Percentiles rank a stretch among this genome's conserved stretches.
phyloP scores from a whole-genome alignment of 768 basidiomycete genomes.

The Lactarius sanguifluus region DNA sequence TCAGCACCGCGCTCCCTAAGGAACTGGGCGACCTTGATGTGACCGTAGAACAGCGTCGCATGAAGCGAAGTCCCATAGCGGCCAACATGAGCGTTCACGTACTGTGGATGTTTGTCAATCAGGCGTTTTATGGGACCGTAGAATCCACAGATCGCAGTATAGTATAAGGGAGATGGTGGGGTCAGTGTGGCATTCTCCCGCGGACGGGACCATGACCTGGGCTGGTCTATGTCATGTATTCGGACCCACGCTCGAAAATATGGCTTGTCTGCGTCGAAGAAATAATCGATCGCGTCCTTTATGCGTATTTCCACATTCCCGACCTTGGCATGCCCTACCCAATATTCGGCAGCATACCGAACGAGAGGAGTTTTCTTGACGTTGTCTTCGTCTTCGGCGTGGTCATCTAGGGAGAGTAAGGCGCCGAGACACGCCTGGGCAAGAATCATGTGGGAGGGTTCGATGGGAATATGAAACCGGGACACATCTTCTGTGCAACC shows the following conservation, averaged over 20 bases:
- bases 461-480: neutral
- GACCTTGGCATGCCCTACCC: neutral
- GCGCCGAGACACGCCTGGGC: neutral
- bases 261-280: neutral
- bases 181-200: too few species aligned
- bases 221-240: neutral
- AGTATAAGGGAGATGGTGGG: neutral
- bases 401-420: neutral
- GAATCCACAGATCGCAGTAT: neutral
- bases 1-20: neutral
- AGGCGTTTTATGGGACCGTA: neutral
- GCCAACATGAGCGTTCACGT: neutral
- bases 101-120: neutral
- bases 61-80: neutral
- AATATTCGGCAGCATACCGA: neutral
- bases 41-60: neutral
- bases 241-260: neutral
- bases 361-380: neutral
- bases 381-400: neutral
- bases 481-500: neutral
- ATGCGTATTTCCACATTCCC: neutral
- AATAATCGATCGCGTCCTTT: neutral
- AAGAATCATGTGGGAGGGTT: neutral
- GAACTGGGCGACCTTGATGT: neutral
- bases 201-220: too few species aligned